Percentiles rank a stretch among this genome's conserved stretches.
Conservation (phyloP, 306 rosid species). For the Trifolium dubium region DNA sequence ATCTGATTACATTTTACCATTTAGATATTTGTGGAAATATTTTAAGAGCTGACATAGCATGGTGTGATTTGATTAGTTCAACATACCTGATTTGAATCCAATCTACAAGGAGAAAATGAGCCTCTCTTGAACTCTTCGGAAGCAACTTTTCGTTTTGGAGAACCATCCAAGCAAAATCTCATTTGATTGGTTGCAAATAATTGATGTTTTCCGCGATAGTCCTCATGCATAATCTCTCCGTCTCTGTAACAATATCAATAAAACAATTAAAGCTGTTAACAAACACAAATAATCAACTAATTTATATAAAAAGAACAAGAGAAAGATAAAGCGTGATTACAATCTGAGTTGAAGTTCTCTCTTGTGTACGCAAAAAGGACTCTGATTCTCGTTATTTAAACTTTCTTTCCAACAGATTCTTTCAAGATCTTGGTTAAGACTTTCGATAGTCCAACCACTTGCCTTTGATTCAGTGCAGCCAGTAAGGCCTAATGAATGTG, state of each 20-base stretch:
- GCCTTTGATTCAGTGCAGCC: slow-evolving; percentile 69
- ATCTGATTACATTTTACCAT: too few species aligned
- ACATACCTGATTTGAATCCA: slow-evolving; percentile 75
- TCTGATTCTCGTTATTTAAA: slow-evolving; percentile 43
- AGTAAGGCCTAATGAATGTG: slow-evolving; percentile 58
- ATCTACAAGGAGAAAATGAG: slow-evolving; percentile 73
- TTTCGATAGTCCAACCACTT: slow-evolving; percentile 71
- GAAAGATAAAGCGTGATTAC: slow-evolving; percentile 54
- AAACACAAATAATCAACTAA: slow-evolving; percentile 29
- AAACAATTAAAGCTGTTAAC: slow-evolving; percentile 27
- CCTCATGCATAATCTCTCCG: slow-evolving; percentile 45
- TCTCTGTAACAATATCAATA: slow-evolving; percentile 50
- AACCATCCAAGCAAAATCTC: slow-evolving; percentile 73
- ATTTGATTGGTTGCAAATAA: slow-evolving; percentile 53
- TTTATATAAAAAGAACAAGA: slow-evolving; percentile 31
- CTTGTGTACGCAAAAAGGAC: slow-evolving; percentile 75
- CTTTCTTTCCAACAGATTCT: slow-evolving; percentile 77
- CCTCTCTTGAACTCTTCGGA: slow-evolving; percentile 62
- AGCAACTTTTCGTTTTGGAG: slow-evolving; percentile 68
- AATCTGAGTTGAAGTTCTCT: slow-evolving; percentile 55
- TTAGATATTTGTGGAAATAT: too few species aligned
- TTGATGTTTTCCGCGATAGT: slow-evolving; percentile 66
- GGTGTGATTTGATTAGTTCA: too few species aligned
- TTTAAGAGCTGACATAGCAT: too few species aligned
- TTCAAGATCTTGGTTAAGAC: slow-evolving; percentile 55